phyloP scores from a whole-genome alignment of 306 rosid species.

The Prunus fruticosa region DNA sequence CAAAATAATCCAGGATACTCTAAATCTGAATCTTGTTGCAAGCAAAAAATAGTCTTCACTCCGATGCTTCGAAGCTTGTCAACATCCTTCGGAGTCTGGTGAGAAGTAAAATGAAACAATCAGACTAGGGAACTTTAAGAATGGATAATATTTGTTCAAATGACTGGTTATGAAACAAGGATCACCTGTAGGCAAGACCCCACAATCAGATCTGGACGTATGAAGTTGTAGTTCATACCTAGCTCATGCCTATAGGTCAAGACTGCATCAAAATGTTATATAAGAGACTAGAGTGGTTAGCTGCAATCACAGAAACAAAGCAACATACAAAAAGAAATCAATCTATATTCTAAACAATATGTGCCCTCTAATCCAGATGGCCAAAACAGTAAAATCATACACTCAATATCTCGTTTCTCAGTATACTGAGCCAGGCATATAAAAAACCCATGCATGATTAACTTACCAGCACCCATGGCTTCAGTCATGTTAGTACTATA shows the following conservation, averaged over 20 bases:
- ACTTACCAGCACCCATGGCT: conserved; percentile 98
- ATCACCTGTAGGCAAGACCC: conserved; percentile 97
- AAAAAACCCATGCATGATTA: neutral
- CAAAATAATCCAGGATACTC: conserved; percentile 67
- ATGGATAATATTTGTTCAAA: neutral
- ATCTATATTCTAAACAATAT: neutral
- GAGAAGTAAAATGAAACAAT: conserved; percentile 18
- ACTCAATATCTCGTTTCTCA: neutral
- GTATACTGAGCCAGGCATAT: neutral
- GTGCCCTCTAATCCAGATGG: neutral
- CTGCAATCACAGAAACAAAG: conserved; percentile 8
- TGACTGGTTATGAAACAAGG: conserved; percentile 13
- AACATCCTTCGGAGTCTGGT: conserved; percentile 82
- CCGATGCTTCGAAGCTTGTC: conserved; percentile 85
- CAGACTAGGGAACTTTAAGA: conserved; percentile 17
- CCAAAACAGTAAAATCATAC: neutral
- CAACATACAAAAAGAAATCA: neutral
- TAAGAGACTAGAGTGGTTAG: conserved; percentile 11
- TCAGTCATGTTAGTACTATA: conserved; percentile 81
- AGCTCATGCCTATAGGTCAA: conserved; percentile 93
- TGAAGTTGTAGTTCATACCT: conserved; percentile 89
- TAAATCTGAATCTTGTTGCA: conserved; percentile 84
- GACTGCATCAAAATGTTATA: conserved; percentile 49
- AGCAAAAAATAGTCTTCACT: conserved; percentile 90
- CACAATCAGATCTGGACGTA: conserved; percentile 86